Evolutionary conservation across 2,329 filamentous ascomycete genomes (phyloP).

Genomic region (Xylaria sp.): DNA sequence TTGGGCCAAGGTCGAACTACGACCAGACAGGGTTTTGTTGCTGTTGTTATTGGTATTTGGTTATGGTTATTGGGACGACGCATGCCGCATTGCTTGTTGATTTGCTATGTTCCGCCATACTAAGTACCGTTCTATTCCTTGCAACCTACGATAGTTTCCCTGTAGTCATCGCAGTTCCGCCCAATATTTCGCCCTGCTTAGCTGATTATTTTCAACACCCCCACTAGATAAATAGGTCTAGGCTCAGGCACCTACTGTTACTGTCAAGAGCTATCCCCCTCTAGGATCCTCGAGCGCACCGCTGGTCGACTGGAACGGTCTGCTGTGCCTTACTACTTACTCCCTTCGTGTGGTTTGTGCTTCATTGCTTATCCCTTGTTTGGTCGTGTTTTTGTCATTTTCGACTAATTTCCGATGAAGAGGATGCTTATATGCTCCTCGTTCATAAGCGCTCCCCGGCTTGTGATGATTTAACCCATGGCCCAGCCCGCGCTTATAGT

Average conservation of each 20-base stretch:
- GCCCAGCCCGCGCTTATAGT: slow-evolving; percentile 33
- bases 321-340: slow-evolving; percentile 14
- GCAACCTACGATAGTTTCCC: not conserved
- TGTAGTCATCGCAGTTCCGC: slow-evolving; percentile 23
- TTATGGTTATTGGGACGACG: slow-evolving; percentile 24
- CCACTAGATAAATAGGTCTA: slow-evolving; percentile 19
- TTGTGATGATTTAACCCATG: slow-evolving; percentile 28
- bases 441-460: slow-evolving; percentile 29
- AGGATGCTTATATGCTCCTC: slow-evolving; percentile 15
- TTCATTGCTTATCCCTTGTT: slow-evolving; percentile 25
- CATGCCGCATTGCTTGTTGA: slow-evolving; percentile 21
- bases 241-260: slow-evolving; percentile 4
- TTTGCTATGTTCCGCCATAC: slow-evolving; percentile 17
- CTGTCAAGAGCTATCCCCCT: slow-evolving; percentile 23
- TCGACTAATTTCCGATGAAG: slow-evolving; percentile 16
- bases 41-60: slow-evolving; percentile 18
- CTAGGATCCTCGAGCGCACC: slow-evolving; percentile 11
- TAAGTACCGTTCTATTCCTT: not conserved
- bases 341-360: slow-evolving; percentile 14
- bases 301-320: slow-evolving; percentile 5
- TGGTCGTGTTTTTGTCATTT: not conserved
- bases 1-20: slow-evolving; percentile 12
- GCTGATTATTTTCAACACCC: slow-evolving; percentile 25
- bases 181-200: slow-evolving; percentile 25
- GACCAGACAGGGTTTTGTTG: slow-evolving; percentile 24